phyloP scores from a whole-genome alignment of 2,329 filamentous ascomycete species.

The Talaromyces amestolkiae region DNA sequence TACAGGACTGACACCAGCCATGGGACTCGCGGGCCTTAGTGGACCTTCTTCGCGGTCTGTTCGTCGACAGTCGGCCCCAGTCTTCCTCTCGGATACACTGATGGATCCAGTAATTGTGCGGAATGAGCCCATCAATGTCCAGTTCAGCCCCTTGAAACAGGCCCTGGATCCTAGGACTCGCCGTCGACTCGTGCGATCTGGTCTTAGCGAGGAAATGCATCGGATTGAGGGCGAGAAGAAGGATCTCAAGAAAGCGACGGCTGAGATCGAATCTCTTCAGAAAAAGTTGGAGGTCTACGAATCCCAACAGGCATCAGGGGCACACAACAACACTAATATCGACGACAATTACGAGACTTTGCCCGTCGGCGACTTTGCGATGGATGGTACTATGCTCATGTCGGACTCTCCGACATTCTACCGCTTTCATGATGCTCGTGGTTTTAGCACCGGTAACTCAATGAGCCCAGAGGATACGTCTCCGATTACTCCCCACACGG shows the following conservation, averaged over 20 bases:
- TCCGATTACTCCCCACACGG: conserved; percentile 17
- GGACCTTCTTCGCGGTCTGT: conserved; percentile 27
- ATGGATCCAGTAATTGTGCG: conserved; percentile 25
- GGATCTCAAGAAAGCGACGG: conserved; percentile 26
- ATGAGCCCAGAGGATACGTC: conserved; percentile 14
- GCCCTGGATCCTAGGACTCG: conserved; percentile 43
- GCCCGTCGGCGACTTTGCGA: conserved; percentile 30
- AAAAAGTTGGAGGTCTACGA: conserved; percentile 27
- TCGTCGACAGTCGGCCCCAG: conserved; percentile 38
- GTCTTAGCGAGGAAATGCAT: conserved; percentile 49
- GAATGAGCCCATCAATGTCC: conserved; percentile 32
- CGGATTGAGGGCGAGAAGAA: conserved; percentile 33
- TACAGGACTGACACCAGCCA: conserved; percentile 47
- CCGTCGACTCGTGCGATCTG: conserved; percentile 44
- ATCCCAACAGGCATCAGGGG: conserved; percentile 20
- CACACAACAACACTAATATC: conserved; percentile 24
- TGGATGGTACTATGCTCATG: conserved; percentile 28
- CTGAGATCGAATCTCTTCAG: conserved; percentile 29
- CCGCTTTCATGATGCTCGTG: background rate
- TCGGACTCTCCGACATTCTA: conserved; percentile 32
- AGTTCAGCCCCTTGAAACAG: conserved; percentile 47
- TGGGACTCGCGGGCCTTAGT: conserved; percentile 37
- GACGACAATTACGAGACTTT: conserved; percentile 26
- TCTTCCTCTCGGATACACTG: conserved; percentile 24
- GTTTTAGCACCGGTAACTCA: background rate